Base-by-base conservation (phyloP, 495 filamentous ascomycete genomes). In the Daldinia grandis region DNA sequence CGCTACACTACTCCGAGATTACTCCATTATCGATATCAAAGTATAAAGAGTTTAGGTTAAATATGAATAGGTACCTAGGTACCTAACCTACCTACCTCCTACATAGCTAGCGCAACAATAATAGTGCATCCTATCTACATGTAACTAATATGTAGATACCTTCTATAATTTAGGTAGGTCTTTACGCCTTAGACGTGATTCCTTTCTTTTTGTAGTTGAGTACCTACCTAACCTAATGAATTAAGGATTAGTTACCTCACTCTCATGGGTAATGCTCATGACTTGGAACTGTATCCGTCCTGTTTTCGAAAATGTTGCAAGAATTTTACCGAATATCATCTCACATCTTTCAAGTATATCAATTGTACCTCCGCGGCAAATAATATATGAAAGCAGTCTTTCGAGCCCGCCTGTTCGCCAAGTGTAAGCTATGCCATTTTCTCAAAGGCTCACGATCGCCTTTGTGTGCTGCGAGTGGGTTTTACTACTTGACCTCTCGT, bases 391-490 rank as follows among this genome's bases (percentile, higher is more conserved):
- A 63, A 64, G 58, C 3, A 49, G 35, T 24, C 17, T 27, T 25
- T 38, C 14, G 21, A 33, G 49, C 24, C 63, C 21, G 38, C 44
- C 64, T 50, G 38, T 47, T 59, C 3, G n/a, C 15, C 6, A 57
- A 31, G 30, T 35, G 9, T 61, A 53, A 55, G 44, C 51, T 57
- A 68, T 63, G 51, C 37, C 63, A 71, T 57, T 21, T n/a, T 28
- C 47, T 74, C 63, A 76, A 74, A 71, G 71, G 54, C 40, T 14
- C 10, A 24, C 14, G 0, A 30, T 53, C 9, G 40, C 40, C 62
- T 73, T 71, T 68, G 70, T 68, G 70, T 70, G 19, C 35, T n/a
- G 27, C 17, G 8, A n/a, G 21, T 57, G 8, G 19, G 4, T 25
- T 59, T 14, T 62, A 68, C 70, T 59, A 47, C 27, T 21, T 28